Evolutionary conservation across 2,329 filamentous ascomycete species (phyloP).

Genomic region (Cytospora piceicola): DNA sequence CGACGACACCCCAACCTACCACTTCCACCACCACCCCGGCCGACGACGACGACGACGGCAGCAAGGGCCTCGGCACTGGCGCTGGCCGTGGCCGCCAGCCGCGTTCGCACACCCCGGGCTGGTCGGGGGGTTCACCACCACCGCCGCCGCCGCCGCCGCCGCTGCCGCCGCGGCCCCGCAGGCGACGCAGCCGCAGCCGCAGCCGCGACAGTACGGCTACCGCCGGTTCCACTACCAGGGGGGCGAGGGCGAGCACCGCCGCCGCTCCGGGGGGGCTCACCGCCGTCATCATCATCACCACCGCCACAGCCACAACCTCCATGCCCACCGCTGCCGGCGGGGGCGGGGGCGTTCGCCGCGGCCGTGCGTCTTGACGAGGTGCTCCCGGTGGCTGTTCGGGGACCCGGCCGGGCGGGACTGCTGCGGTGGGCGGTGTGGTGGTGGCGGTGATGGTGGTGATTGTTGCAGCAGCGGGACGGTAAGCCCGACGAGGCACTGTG

Average conservation of each 20-base stretch:
- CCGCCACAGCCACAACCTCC: not conserved
- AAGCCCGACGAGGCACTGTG: constrained; percentile 24
- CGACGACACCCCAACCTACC: not conserved
- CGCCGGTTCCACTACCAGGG: constrained; percentile 24
- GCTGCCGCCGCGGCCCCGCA: not conserved
- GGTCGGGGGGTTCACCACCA: too few species aligned
- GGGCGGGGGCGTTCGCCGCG: not conserved
- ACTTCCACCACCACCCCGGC: not conserved
- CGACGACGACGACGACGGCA: not conserved
- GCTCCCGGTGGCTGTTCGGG: constrained; percentile 23
- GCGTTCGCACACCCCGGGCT: not conserved
- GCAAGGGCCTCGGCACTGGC: constrained; percentile 15
- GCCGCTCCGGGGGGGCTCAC: not conserved
- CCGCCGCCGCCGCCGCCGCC: too few species aligned
- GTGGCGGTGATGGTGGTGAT: not conserved
- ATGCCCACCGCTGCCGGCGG: not conserved
- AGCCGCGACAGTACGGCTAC: constrained; percentile 22
- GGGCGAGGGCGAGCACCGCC: constrained; percentile 13
- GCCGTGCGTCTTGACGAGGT: constrained; percentile 19
- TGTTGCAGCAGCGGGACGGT: not conserved
- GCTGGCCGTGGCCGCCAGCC: not conserved
- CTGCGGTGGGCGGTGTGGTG: not conserved
- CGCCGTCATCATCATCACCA: not conserved
- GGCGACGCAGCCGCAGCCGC: constrained; percentile 3
- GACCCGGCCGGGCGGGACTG: constrained; percentile 3